Conservation (phyloP, 1,139 yeast genomes). For the Blastobotrys illinoisensis region DNA sequence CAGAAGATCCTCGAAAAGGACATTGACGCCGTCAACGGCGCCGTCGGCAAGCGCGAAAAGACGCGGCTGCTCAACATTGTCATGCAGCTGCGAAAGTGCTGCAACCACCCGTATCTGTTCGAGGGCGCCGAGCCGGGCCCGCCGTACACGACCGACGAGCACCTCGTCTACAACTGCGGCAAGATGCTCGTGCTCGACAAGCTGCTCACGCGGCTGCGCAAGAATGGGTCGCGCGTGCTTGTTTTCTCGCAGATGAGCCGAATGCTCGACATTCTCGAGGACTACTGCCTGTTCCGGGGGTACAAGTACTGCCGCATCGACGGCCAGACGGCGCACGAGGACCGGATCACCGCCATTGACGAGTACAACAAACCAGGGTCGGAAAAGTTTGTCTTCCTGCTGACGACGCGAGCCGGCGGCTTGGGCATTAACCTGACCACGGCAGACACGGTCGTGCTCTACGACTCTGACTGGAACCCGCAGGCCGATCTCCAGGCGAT, state of each 20-base stretch:
- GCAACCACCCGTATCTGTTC: constrained; percentile 93
- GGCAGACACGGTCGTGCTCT: constrained; percentile 85
- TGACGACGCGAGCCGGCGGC: constrained; percentile 99
- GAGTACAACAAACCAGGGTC: constrained; percentile 82
- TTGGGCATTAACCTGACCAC: constrained; percentile 89
- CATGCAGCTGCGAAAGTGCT: constrained; percentile 94
- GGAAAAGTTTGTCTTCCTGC: constrained; percentile 73
- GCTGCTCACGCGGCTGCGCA: constrained; percentile 62
- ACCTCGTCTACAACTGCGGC: constrained; percentile 78
- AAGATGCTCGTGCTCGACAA: constrained; percentile 88
- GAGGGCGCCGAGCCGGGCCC: constrained; percentile 99
- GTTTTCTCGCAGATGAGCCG: constrained; percentile 96
- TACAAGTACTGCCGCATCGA: constrained; percentile 89
- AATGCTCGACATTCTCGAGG: constrained; percentile 84
- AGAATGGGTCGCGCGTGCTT: constrained; percentile 81
- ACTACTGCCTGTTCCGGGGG: constrained; percentile 79
- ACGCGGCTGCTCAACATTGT: constrained; percentile 87
- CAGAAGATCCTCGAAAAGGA: constrained; percentile 84
- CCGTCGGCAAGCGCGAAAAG: constrained; percentile 80
- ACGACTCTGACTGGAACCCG: constrained; percentile 98
- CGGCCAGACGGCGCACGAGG: constrained; percentile 92
- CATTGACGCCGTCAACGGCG: constrained; percentile 94
- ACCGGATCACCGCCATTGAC: constrained; percentile 86
- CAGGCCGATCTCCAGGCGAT: constrained; percentile 98
- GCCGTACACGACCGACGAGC: constrained; percentile 95